Evolutionary conservation across 2,329 filamentous ascomycete genomes (phyloP).

Genomic region (Penicillium frequentans): DNA sequence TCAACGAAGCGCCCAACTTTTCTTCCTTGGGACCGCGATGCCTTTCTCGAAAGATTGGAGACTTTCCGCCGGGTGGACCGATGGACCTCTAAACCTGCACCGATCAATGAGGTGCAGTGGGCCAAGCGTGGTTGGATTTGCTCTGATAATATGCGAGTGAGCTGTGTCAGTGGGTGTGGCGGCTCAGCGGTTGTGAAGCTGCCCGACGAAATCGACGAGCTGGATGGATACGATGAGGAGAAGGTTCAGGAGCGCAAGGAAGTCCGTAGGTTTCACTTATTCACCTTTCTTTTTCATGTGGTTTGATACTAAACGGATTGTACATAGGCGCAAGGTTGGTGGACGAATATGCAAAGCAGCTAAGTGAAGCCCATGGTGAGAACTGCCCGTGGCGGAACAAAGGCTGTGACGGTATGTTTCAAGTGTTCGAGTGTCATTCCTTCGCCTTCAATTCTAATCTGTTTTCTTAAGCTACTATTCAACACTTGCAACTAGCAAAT

Average conservation of each 20-base stretch:
- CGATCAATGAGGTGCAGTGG: conserved; percentile 88
- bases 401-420: conserved; percentile 75
- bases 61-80: conserved; percentile 89
- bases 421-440: background rate
- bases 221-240: conserved; percentile 46
- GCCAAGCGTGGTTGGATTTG: conserved; percentile 91
- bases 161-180: conserved; percentile 77
- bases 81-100: conserved; percentile 90
- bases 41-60: conserved; percentile 76
- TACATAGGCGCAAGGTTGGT: conserved; percentile 63
- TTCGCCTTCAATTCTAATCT: conserved; percentile 15
- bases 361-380: conserved; percentile 73
- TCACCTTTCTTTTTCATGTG: background rate
- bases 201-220: conserved; percentile 62
- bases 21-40: conserved; percentile 79
- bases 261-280: conserved; percentile 37
- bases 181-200: conserved; percentile 82
- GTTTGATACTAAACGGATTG: background rate
- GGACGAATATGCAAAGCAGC: conserved; percentile 71
- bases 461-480: conserved; percentile 56
- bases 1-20: conserved; percentile 63
- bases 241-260: conserved; percentile 44
- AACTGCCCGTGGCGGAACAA: conserved; percentile 82
- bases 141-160: conserved; percentile 76
- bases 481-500: conserved; percentile 65